phyloP scores from a whole-genome alignment of 768 basidiomycete species.

The Mrakia gelida region DNA sequence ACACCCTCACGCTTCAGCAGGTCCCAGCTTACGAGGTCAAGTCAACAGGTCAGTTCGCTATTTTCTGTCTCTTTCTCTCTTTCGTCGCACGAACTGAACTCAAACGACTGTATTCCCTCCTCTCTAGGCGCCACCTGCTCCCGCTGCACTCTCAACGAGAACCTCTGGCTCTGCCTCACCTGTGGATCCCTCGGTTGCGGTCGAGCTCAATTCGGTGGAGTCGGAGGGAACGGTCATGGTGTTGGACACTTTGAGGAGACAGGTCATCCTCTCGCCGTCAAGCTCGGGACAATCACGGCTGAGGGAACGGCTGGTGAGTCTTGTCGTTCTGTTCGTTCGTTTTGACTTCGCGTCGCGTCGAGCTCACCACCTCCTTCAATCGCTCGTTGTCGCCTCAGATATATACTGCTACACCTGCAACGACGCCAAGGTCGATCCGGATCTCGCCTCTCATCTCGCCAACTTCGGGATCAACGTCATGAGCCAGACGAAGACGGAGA shows the following conservation, averaged over 20 bases:
- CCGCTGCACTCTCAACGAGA: slow-evolving; percentile 78
- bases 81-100: background rate
- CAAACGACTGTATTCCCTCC: too few species aligned
- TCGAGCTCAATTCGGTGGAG: slow-evolving; percentile 72
- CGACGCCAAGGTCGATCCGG: slow-evolving; percentile 73
- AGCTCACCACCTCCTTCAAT: background rate
- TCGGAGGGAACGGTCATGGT: slow-evolving; percentile 80
- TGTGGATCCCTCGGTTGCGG: slow-evolving; percentile 91
- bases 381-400: slow-evolving; percentile 51
- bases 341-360: background rate
- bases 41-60: slow-evolving; percentile 50
- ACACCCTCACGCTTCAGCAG: slow-evolving; percentile 60
- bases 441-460: slow-evolving; percentile 65
- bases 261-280: slow-evolving; percentile 77
- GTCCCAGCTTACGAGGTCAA: slow-evolving; percentile 48
- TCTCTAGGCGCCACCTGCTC: slow-evolving; percentile 68
- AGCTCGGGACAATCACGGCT: slow-evolving; percentile 92
- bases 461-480: slow-evolving; percentile 83
- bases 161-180: slow-evolving; percentile 90
- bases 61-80: slow-evolving; percentile 16
- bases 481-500: slow-evolving; percentile 82
- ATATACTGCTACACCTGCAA: slow-evolving; percentile 91
- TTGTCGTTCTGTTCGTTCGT: background rate
- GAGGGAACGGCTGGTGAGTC: slow-evolving; percentile 79
- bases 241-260: slow-evolving; percentile 68